Base-by-base conservation (phyloP, 345 rosid species). In the Eucalyptus paniculata region DNA sequence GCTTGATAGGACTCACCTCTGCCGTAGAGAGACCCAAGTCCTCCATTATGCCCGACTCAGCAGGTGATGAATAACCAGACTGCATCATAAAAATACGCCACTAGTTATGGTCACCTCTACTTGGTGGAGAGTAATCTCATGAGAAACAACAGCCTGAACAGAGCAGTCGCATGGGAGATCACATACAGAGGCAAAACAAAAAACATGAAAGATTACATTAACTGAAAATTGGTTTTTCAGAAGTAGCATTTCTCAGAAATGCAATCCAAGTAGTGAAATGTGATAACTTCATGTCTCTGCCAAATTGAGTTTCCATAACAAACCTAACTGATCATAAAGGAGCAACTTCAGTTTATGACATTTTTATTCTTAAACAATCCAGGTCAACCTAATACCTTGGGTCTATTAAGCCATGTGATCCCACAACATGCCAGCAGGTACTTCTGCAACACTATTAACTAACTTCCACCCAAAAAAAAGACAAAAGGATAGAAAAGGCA, bases 1-100 rank as follows among this genome's bases (percentile, higher is more conserved):
- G 47, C 47, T 32, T 87, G 67, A 8, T 40, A 51, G 81, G 56
- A 93, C 92, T 92, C 87, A 95, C 96, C 67, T 62, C 92, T 50
- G 95, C 94, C 24, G 94, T 88, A 37, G 98, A 94, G 53, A 97
- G 96, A 86, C 93, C 97, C 62, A 96, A 86, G 67, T 96, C 96
- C 88, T 93, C 92, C 89, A 89, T 91, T 89, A 96, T 96, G 72
- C 93, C 94, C 82, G 94, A 92, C 87, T 95, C 94, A 23, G 95
- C 96, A 1, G 97, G 95, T 26, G 96, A 94, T 13, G 97, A 92
- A 87, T 94, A 96, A 53, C 96, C 95, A 89, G 91, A 50, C 97
- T 95, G 93, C 91, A 86, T 77, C 24, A 77, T 40, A 6, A 13
- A 77, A 40, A 40, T 21, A 77, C 1, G 15, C 47, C 47, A 12